phyloP scores from a whole-genome alignment of 2,329 filamentous ascomycete species.

The Aspergillus quadrilineatus region DNA sequence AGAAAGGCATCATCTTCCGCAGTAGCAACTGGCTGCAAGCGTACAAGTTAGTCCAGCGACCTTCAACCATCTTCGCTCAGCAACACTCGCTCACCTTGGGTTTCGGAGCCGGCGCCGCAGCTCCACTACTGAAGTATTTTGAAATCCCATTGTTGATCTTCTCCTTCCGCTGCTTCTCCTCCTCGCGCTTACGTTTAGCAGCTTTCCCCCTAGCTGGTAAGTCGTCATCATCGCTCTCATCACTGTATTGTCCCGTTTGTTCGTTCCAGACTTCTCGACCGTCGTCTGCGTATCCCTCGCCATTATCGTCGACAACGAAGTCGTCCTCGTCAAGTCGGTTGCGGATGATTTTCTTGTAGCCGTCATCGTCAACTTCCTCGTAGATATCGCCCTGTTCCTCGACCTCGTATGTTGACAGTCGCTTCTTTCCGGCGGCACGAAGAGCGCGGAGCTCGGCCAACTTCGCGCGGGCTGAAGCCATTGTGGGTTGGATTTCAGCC shows the following conservation, averaged over 20 bases:
- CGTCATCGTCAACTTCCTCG: constrained; percentile 94
- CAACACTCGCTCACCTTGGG: constrained; percentile 65
- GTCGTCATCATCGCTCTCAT: constrained; percentile 75
- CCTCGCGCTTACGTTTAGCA: constrained; percentile 81
- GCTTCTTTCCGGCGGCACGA: constrained; percentile 86
- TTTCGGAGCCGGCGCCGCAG: constrained; percentile 63
- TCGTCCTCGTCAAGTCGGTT: constrained; percentile 88
- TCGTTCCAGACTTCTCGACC: constrained; percentile 91
- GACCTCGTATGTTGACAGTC: constrained; percentile 81
- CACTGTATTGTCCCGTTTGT: constrained; percentile 54
- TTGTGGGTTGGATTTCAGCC: constrained; percentile 15
- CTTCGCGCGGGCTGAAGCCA: constrained; percentile 36
- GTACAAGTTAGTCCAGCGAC: constrained; percentile 20
- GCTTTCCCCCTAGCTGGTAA: constrained; percentile 62
- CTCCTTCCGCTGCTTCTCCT: constrained; percentile 80
- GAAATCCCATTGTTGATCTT: constrained; percentile 89
- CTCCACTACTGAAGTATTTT: constrained; percentile 87
- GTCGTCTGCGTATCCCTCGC: constrained; percentile 93
- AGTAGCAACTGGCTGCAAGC: constrained; percentile 66
- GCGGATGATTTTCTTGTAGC: constrained; percentile 94
- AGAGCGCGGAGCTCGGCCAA: constrained; percentile 77
- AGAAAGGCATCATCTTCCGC: constrained; percentile 89
- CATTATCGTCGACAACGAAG: constrained; percentile 98
- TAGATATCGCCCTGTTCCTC: constrained; percentile 82
- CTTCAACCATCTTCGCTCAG: background rate